Conservation (phyloP, 2,329 filamentous ascomycete genomes). For the Sporothrix inflata region DNA sequence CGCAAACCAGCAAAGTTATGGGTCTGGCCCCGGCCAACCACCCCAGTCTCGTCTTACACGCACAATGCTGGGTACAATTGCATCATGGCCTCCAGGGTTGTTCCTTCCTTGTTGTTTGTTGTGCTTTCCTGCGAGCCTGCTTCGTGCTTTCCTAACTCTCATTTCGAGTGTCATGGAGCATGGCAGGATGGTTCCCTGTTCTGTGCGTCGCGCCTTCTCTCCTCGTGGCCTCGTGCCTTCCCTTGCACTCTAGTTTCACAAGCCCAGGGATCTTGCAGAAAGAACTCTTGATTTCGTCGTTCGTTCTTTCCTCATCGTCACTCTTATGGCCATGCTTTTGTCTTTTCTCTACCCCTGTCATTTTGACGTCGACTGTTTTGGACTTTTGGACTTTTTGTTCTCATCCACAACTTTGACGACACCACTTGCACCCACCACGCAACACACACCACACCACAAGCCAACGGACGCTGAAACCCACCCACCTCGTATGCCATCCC, state of each 20-base stretch:
- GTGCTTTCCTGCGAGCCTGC: neutral
- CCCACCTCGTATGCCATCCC: slow-evolving; percentile 7
- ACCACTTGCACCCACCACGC: slow-evolving; percentile 3
- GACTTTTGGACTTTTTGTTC: slow-evolving; percentile 4
- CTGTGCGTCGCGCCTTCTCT: slow-evolving; percentile 2
- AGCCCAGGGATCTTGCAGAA: neutral
- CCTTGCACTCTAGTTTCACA: neutral
- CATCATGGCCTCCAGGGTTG: slow-evolving; percentile 8
- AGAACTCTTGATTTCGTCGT: neutral
- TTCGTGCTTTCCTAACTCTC: neutral
- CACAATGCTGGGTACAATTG: neutral
- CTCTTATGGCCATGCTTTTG: neutral
- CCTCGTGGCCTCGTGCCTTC: slow-evolving; percentile 10
- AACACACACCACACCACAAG: slow-evolving; percentile 9
- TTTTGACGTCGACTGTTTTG: neutral
- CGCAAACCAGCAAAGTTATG: neutral
- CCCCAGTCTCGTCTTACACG: neutral
- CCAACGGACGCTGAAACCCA: neutral
- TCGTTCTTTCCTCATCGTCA: slow-evolving; percentile 2
- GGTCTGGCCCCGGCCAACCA: neutral
- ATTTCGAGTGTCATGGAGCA: neutral
- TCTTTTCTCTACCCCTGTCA: neutral
- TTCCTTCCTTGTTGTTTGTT: slow-evolving; percentile 9
- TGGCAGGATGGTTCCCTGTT: slow-evolving; percentile 7
- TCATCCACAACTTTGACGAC: slow-evolving; percentile 2